Evolutionary conservation across 2,329 filamentous ascomycete genomes (phyloP), one percentile per base, ranked within the genome.

Genomic region (Ramularia endophylla): DNA sequence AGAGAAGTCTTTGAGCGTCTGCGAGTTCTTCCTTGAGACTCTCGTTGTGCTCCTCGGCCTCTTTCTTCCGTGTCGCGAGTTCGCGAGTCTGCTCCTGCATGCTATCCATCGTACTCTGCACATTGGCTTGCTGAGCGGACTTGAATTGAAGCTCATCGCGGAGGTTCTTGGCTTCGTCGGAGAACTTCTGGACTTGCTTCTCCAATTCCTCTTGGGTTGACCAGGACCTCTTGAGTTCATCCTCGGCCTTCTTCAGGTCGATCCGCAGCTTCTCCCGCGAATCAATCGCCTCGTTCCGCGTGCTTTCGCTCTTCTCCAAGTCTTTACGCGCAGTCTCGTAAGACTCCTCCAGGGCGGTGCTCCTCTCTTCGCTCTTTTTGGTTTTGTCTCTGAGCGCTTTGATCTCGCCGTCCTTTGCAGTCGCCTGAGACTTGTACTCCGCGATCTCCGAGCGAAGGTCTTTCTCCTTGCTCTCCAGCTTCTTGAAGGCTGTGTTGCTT

Each of bases 71-170:
- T 51, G 87, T 84, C 4, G 82, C 81, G 57, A 97, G 77, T 67
- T 98, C 92, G 1, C 85, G 78, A 0, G 83, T 84, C 67, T 97
- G 88, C 55, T 95, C 88, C 46, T 89, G 85, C 87, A 97, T 92
- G 60, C 86, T 94, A 55, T 82, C 83, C 62, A 97, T 80, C 11
- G 95, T 68, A 37, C 83, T 85, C 62, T 97, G 87, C 0, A 87
- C 85, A 52, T 82, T 94, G 39, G 78, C 77, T 57, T 94, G 89
- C 64, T 95, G 87, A 28, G 87, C 85, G 2, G 79, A 77, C 70
- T 92, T 94, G 45, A 95, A 75, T 40, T 89, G 79, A 0, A 85
- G 77, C 54, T 97, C 89, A 51, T 95, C 87, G 30, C 81, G 77
- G 15, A 89, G 69, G 13, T 73, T 71, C 5, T 73, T 73, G 22